Base-by-base conservation (phyloP, 768 basidiomycete genomes). In the Suillus occidentalis region DNA sequence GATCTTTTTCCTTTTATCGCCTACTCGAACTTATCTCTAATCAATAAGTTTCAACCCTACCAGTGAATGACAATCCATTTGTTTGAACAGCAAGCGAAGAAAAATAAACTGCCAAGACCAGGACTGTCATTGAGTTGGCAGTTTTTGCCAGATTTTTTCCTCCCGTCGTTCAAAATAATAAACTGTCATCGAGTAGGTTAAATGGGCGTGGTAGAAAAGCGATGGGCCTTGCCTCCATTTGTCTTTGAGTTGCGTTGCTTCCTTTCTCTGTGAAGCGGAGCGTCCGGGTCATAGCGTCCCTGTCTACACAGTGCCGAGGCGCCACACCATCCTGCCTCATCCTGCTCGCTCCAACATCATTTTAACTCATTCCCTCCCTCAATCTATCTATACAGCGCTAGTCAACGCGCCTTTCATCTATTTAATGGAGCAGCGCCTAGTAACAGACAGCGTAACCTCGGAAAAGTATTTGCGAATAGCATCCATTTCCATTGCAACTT, bases 401-500 rank as follows among this genome's bases (percentile, higher is more conserved):
- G 22, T 22, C 45, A 13, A 47, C 45, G 12, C 45, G 4, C n/a
- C 10, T 47, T 55, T 55, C 52, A 55, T 57, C 36, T 22, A 37
- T 22, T 14, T 22, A 57, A 57, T 57, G 49, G 49, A 50, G 14
- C 13, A 22, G 20, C 31, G 34, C 34, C 37, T 22, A 9, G 28
- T 65, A 25, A 62, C 60, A 50, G 31, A 60, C 66, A 50, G 28
- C 31, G 50, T 50, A 31, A 16, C 55, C 56, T 67, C 77, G 18
- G 73, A 74, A 71, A 70, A 65, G 64, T 79, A 77, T 66, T 63
- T 80, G 62, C 75, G 79, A 45, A 68, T 79, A 58, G 68, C 72
- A 53, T 76, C 80, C 25, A 65, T 80, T 58, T 75, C 80, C 13
- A 73, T 80, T 60, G 78, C 77, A 18, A 69, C 70, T 28, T 80